phyloP scores from a whole-genome alignment of 2,329 filamentous ascomycete species.

The Aspergillus sp. region DNA sequence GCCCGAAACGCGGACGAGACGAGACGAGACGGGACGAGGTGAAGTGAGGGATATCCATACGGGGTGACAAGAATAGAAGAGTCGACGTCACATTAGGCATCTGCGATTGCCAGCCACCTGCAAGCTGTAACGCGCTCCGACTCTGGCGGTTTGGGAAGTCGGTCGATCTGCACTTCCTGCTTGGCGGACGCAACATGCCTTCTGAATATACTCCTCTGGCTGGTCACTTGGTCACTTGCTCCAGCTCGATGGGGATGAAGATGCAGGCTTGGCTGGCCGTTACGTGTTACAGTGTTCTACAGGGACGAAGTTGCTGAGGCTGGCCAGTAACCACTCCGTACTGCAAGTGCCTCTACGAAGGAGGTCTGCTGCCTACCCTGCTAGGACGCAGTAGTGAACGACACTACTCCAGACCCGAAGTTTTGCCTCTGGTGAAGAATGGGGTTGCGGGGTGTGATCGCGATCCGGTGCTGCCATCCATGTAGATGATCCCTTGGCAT shows the following conservation, averaged over 20 bases:
- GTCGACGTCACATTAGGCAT: neutral
- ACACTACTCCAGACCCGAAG: neutral
- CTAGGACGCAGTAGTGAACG: too few species aligned
- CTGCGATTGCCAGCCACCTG: neutral
- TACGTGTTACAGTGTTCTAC: neutral
- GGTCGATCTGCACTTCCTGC: neutral
- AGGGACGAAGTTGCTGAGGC: too few species aligned
- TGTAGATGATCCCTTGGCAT: constrained; percentile 23
- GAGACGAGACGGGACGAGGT: too few species aligned
- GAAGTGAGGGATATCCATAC: neutral
- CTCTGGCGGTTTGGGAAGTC: neutral
- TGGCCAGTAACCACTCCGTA: too few species aligned
- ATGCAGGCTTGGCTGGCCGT: constrained; percentile 2
- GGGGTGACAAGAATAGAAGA: neutral
- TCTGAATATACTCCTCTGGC: neutral
- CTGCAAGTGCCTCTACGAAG: too few species aligned
- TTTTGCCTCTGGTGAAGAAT: neutral
- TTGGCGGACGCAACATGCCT: neutral
- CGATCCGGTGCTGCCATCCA: constrained; percentile 10
- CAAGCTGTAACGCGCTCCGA: neutral
- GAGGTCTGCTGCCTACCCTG: too few species aligned
- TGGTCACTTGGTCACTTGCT: neutral
- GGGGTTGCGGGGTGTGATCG: neutral
- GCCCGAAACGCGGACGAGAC: too few species aligned
- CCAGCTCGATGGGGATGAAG: neutral